A percentile compares a stretch with the other conserved stretches of the same genome.
phyloP scores from a whole-genome alignment of 192 early-diverging fungal species.

The Entrophospora sp. region DNA sequence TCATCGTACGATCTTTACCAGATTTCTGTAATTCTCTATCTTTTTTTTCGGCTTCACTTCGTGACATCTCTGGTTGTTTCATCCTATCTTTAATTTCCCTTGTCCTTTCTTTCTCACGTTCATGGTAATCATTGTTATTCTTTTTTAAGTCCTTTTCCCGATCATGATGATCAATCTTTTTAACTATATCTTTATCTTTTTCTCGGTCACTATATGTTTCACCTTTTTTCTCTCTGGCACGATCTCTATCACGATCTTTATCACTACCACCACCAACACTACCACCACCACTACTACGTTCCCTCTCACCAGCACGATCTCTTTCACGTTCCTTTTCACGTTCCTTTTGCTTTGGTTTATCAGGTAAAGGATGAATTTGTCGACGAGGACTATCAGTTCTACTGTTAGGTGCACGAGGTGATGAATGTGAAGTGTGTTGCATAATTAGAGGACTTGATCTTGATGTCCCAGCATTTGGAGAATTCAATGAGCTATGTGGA shows the following conservation, averaged over 20 bases:
- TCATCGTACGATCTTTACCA: background rate
- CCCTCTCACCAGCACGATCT: background rate
- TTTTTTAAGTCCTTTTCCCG: too few relatives aligned
- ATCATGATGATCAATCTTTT: conserved; percentile 1
- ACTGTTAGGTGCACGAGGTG: background rate
- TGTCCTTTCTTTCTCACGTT: too few relatives aligned
- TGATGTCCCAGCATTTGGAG: too few relatives aligned
- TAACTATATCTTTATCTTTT: background rate
- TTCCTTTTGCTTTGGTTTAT: background rate
- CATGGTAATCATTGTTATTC: too few relatives aligned
- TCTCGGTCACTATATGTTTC: background rate
- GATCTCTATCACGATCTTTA: background rate
- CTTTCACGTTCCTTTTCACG: background rate
- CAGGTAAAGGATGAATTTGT: conserved; percentile 7
- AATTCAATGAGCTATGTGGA: too few relatives aligned
- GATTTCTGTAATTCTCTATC: background rate
- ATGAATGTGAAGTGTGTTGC: background rate
- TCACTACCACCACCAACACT: too few relatives aligned
- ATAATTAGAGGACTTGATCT: background rate
- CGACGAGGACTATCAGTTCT: background rate
- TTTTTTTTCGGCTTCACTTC: background rate
- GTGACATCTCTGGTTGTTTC: background rate
- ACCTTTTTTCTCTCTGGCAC: background rate
- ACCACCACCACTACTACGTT: too few relatives aligned
- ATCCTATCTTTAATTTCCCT: background rate